Evolutionary conservation across 768 basidiomycete species (phyloP).

Genomic region (Suillus cothurnatus): DNA sequence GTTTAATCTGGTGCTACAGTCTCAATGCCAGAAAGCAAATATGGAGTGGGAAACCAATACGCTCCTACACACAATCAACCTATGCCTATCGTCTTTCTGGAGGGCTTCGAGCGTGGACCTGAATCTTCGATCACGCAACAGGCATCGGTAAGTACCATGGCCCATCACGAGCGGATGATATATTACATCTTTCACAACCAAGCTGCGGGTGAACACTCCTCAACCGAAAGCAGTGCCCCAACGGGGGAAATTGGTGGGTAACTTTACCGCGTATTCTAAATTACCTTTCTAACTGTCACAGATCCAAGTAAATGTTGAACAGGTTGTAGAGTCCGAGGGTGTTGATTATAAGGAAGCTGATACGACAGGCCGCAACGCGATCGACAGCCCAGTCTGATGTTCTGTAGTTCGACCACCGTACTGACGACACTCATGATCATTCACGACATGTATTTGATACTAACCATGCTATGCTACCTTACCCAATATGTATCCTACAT

Average conservation of each 20-base stretch:
- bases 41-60: background rate
- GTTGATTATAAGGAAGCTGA: conserved; percentile 10
- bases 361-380: background rate
- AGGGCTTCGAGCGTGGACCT: background rate
- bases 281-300: background rate
- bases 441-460: background rate
- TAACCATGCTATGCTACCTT: background rate
- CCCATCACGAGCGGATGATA: background rate
- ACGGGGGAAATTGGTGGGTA: conserved; percentile 15
- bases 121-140: background rate
- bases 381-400: background rate
- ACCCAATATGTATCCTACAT: background rate
- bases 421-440: background rate
- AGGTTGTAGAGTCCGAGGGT: conserved; percentile 19
- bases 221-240: background rate
- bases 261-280: background rate
- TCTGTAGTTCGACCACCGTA: background rate
- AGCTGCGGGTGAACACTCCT: conserved; percentile 13
- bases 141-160: background rate
- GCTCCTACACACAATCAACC: background rate
- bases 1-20: conserved; percentile 10
- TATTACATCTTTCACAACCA: background rate
- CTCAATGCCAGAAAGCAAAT: conserved; percentile 24
- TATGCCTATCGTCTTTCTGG: conserved; percentile 11
- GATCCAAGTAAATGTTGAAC: conserved; percentile 24